These are phyloP conservation scores for Xylariomycetidae sp. DNA, from an alignment of 2,329 filamentous ascomycete species.

Conservation along the genomic window DNA sequence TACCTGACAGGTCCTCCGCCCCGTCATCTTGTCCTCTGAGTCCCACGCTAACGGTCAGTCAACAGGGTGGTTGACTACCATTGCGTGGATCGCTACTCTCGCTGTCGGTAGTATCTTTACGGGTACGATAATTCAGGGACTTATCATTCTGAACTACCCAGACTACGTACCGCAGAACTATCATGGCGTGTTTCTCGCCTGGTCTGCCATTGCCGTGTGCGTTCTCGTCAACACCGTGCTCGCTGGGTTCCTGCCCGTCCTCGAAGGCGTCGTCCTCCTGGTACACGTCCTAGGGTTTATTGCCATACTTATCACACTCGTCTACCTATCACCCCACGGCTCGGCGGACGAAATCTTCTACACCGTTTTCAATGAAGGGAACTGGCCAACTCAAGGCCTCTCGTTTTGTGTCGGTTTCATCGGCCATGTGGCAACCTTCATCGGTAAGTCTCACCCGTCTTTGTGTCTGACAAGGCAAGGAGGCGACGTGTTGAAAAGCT, in stretches of 20 bases:
- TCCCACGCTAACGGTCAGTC: too few relatives aligned
- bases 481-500: slow-evolving; percentile 3
- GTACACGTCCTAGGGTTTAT: slow-evolving; percentile 14
- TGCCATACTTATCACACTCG: slow-evolving; percentile 11
- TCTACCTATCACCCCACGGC: slow-evolving; percentile 11
- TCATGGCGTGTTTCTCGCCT: slow-evolving; percentile 11
- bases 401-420: slow-evolving; percentile 15
- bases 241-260: slow-evolving; percentile 7
- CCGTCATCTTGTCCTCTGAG: too few relatives aligned
- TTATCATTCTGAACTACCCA: slow-evolving; percentile 13
- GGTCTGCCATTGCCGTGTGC: slow-evolving; percentile 11
- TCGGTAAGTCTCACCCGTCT: slow-evolving; percentile 9
- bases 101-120: slow-evolving; percentile 11
- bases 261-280: slow-evolving; percentile 13
- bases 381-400: slow-evolving; percentile 13
- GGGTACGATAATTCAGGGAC: slow-evolving; percentile 13
- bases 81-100: slow-evolving; percentile 14
- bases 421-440: slow-evolving; percentile 11
- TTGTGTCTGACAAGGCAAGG: too few relatives aligned
- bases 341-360: slow-evolving; percentile 10
- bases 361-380: slow-evolving; percentile 9
- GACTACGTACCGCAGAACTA: slow-evolving; percentile 9
- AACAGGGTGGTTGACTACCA: slow-evolving; percentile 13
- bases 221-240: slow-evolving; percentile 13
- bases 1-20: slow-evolving; percentile 13